Base-by-base conservation (phyloP, 306 rosid species). In the Sicyos edulis region DNA sequence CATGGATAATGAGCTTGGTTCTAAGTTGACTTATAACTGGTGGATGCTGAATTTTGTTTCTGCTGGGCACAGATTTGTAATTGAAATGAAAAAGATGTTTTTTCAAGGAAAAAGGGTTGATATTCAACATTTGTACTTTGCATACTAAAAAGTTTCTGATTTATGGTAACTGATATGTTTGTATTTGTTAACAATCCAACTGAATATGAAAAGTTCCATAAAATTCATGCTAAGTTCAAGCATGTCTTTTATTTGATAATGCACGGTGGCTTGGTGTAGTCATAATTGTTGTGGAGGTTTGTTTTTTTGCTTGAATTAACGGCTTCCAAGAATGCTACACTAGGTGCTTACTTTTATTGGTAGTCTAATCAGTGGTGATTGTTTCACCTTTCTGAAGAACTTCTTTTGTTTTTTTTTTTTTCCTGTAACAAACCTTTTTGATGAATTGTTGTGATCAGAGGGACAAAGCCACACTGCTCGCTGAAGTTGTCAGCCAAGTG, bases 391-490 rank as follows among this genome's bases (percentile, higher is more conserved):
- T n/a, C n/a, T 29, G n/a, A 57, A 57, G 9, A 24, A 60, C n/a
- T 58, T 24, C 2, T 61, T 3, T 61, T 3, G 0, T 14, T 61
- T 7, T 61, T 61, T 32, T 29, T 21, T n/a, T n/a, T n/a, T n/a
- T n/a, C n/a, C 49, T 34, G 21, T 16, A 61, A 32, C 15, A 32
- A 34, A 15, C 45, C 12, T 15, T 61, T 61, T 12, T 62, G 69
- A 62, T 62, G 52, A 78, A 78, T 83, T 78, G 59, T 56, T 57
- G 16, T 44, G 29, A 54, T 54, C 56, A 92, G 98, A 90, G 85
- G 93, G 98, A 92, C 72, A 90, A 90, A 84, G 98, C 98, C 16
- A 79, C 91, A 24, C 75, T 92, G 69, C 87, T 92, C 34, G 91
- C 88, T 44, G 84, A 87, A 82, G 96, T 88, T 1, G 81, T 92